Base-by-base conservation (phyloP, 2,329 filamentous ascomycete species). In the Graphium sp. region DNA sequence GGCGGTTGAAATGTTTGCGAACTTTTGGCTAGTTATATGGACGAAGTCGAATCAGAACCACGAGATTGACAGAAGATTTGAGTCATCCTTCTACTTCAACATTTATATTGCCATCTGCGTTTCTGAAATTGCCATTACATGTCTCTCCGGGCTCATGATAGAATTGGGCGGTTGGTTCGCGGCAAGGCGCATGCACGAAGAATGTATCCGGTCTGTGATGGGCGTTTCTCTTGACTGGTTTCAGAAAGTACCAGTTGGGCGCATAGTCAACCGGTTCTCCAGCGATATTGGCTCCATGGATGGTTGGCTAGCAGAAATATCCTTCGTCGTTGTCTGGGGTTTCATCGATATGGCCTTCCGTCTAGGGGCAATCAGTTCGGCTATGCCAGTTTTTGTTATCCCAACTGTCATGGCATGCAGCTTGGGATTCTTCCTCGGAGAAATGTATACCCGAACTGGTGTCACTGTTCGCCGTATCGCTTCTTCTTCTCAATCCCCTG, bases 271-370 rank as follows among this genome's bases (percentile, higher is more conserved):
- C 38, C 58, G 66, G 9, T 66, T 70, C 36, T 61, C 62, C 1
- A 61, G 64, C 20, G 66, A 71, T 34, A 66, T 68, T 42, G 52
- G 55, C n/a, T 65, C 64, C 0, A 53, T 71, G 29, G 66, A 71
- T 36, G 56, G 52, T 6, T 39, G 47, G 2, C 43, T 71, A 6
- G 53, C 56, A 13, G 46, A 50, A 2, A 54, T 62, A 49, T 45
- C 67, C 1, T 53, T 57, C 5, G 37, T 40, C 22, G 52, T 50
- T 3, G 31, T 65, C 7, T 58, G 63, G 32, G 49, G 49, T 9
- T 36, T 44, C 7, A 46, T 62, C 29, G 43, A 52, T 12, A 46
- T 64, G 32, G 32, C 59, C 14, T 57, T 63, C 29, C 55, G 60
- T 6, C 47, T 65, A 22, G 56, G 47, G 1, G 55, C 55, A 20